Evolutionary conservation across 2,329 filamentous ascomycete genomes (phyloP), one percentile per base, ranked within the genome.

Genomic region (Fusarium chuoi): DNA sequence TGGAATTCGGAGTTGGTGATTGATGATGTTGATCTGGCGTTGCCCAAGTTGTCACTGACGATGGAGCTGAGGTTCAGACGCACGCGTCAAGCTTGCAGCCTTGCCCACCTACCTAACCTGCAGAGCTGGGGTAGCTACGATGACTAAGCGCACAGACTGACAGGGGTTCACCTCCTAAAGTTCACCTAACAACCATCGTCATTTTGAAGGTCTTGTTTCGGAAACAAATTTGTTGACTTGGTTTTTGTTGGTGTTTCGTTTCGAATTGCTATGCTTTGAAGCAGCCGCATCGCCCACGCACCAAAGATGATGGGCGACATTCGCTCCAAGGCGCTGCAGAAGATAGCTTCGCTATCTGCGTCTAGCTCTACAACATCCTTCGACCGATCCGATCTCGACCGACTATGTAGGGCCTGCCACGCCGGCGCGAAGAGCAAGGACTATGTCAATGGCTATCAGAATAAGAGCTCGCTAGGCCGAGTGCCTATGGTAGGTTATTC

Each of bases 311-410:
- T 86, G 72, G 86, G 87, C 79, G 85, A 89, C 77, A 87, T 92
- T 70, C 89, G 90, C 79, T 88, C 88, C 72, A 86, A 86, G 79
- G 90, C 90, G 74, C 84, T 92, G 64, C 85, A 91, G 82, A 91
- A 90, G 83, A 91, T 92, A 74, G 90, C 90, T 46, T 85, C 87
- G 51, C 85, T 92, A 61, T 91, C 90, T 20, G 89, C 90, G 35
- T 84, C 86, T 46, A 87, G 84, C 79, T 83, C 89, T 24, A 81
- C 84, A 49, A 84, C 86, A 18, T 84, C 88, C 5, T 89, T 89
- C 75, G 89, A 92, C 77, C 86, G 87, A 79, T 90, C 90, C 56
- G 90, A 92, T 72, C 86, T 92, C 62, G 89, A 91, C 71, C 86
- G 87, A 68, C 82, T 92, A 33, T 92, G 88, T 79, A 87, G 83